phyloP scores from a whole-genome alignment of 2,329 filamentous ascomycete genomes.

The Diaporthe aspalathi region DNA sequence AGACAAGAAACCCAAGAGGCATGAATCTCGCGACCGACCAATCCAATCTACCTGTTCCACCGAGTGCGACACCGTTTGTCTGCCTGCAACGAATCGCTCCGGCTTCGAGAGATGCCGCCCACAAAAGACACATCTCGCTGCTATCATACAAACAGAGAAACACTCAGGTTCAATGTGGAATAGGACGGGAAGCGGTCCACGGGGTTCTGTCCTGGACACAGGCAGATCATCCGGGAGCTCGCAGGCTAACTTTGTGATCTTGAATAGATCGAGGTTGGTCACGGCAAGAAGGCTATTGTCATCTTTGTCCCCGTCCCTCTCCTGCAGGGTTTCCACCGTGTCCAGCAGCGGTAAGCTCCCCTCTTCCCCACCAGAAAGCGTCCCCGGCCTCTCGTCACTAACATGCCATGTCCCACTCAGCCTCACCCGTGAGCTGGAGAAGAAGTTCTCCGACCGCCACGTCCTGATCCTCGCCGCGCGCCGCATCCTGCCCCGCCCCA shows the following conservation, averaged over 20 bases:
- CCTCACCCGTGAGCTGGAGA: conserved; percentile 99
- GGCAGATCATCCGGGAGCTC: conserved; percentile 72
- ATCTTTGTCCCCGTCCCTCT: conserved; percentile 99
- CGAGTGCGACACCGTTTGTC: conserved; percentile 43
- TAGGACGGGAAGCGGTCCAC: conserved; percentile 83
- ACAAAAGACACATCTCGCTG: conserved; percentile 35
- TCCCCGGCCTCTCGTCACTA: neutral
- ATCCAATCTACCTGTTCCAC: conserved; percentile 62
- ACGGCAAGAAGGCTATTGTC: conserved; percentile 99
- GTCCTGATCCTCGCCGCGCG: conserved; percentile 98
- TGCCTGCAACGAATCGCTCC: conserved; percentile 34
- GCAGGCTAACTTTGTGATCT: conserved; percentile 79
- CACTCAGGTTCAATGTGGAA: conserved; percentile 57
- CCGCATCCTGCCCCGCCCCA: conserved; percentile 98
- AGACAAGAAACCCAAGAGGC: conserved; percentile 2
- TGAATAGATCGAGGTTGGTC: conserved; percentile 97
- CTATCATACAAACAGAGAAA: conserved; percentile 37
- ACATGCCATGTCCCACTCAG: conserved; percentile 57
- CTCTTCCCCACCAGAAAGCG: neutral
- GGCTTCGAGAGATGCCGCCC: conserved; percentile 32
- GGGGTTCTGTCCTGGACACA: conserved; percentile 56
- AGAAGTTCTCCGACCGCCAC: conserved; percentile 99
- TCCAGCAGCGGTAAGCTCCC: conserved; percentile 94
- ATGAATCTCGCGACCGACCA: conserved; percentile 43
- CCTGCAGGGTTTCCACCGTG: conserved; percentile 98